phyloP scores from a whole-genome alignment of 2,329 filamentous ascomycete species.

The Diplodia mutila region DNA sequence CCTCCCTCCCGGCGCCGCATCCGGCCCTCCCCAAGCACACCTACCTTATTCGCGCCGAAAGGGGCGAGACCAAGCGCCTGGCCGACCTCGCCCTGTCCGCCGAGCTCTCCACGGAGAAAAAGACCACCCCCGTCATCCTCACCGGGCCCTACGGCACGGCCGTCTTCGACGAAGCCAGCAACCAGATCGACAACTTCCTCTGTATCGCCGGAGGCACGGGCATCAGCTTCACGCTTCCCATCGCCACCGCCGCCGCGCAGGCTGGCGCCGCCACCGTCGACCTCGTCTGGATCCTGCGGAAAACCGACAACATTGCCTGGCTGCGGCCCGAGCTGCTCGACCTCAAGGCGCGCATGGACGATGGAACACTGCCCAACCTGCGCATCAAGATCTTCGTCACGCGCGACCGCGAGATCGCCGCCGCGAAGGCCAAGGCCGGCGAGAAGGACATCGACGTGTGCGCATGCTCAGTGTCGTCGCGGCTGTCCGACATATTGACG shows the following conservation, averaged over 20 bases:
- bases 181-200: slow-evolving; percentile 36
- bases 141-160: slow-evolving; percentile 42
- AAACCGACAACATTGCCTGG: slow-evolving; percentile 40
- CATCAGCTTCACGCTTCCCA: slow-evolving; percentile 44
- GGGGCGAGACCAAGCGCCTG: slow-evolving; percentile 40
- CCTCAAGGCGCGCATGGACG: slow-evolving; percentile 29
- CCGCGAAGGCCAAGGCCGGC: background rate
- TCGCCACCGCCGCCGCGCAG: slow-evolving; percentile 37
- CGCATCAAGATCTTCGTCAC: slow-evolving; percentile 22
- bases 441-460: slow-evolving; percentile 8
- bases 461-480: slow-evolving; percentile 9
- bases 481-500: slow-evolving; percentile 8
- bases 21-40: slow-evolving; percentile 35
- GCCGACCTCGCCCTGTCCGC: slow-evolving; percentile 34
- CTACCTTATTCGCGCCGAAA: slow-evolving; percentile 42
- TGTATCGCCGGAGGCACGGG: slow-evolving; percentile 44
- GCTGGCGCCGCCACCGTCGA: slow-evolving; percentile 35
- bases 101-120: slow-evolving; percentile 25
- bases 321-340: slow-evolving; percentile 39
- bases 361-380: slow-evolving; percentile 6
- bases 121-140: slow-evolving; percentile 37
- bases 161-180: slow-evolving; percentile 30
- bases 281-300: slow-evolving; percentile 42
- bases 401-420: slow-evolving; percentile 13
- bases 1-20: slow-evolving; percentile 56